Evolutionary conservation across 139 green algal genomes (phyloP), one percentile per base, ranked within the genome.

Genomic region (Nannochloris sp.): DNA sequence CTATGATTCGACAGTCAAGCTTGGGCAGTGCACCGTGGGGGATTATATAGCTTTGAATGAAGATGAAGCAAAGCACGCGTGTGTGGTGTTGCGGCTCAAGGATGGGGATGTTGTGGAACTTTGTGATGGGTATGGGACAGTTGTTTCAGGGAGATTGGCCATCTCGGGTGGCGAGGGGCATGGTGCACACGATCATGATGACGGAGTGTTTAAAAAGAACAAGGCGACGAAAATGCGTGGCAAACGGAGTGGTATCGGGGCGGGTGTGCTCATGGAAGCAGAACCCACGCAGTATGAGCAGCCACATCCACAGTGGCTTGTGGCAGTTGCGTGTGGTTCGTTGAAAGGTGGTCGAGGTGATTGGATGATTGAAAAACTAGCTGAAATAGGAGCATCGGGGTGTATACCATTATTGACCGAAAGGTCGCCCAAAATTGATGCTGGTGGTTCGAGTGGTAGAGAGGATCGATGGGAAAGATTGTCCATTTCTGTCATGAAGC

Each of bases 331-430:
- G 1, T 90, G 80, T 66, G 79, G 80, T 6, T 83, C 70, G 2
- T 71, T 95, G n/a, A 91, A 92, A 66, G 88, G 87, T 14, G 84
- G 84, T 12, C 71, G 91, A 17, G 76, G 76, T 9, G 89, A 96
- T 66, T 95, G 83, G 85, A 78, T 96, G 13, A 82, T 95, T 14
- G 91, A 97, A 66, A 97, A 97, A 63, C 64, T 59, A 2, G 79
- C 82, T 16, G 91, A 97, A 75, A 75, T 97, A 20, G 87, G 88
- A 3, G 91, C 88, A 3, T 60, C 59, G 13, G 40, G 62, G 5
- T 17, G 96, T 26, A 63, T 81, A n/a, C 89, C 90, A 12, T 59
- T 95, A 4, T 50, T 91, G n/a, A 91, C 87, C 16, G 72, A 76
- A 5, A 70, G 83, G 13, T 88, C 79, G 4, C 72, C 62, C 20